Evolutionary conservation across 495 filamentous ascomycete species (phyloP).

Genomic region (Aspergillus cavernicola): DNA sequence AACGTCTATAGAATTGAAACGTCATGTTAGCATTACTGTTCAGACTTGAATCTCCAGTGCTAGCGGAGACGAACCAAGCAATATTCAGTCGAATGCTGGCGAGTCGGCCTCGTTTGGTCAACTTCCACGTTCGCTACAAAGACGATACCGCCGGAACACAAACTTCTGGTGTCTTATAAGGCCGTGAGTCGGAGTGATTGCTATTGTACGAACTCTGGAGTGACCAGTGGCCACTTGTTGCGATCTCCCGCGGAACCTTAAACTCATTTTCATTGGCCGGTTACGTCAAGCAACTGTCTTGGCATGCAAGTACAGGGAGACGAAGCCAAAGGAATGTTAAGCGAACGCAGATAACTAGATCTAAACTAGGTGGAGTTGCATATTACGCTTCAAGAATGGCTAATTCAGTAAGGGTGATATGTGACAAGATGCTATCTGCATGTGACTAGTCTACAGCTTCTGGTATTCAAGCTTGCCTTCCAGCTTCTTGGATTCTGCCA

Average conservation of each 20-base stretch:
- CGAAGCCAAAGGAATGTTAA: too few species aligned
- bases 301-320: background rate
- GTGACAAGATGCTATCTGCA: background rate
- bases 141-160: too few species aligned
- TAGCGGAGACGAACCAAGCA: too few species aligned
- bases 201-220: background rate
- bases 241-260: background rate
- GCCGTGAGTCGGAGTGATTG: too few species aligned
- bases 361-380: too few species aligned
- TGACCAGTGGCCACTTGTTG: constrained; percentile 17
- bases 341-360: too few species aligned
- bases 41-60: too few species aligned
- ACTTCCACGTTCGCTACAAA: too few species aligned
- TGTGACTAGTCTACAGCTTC: constrained; percentile 70
- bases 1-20: background rate
- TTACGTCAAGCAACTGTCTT: constrained; percentile 11
- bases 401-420: constrained; percentile 11
- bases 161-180: too few species aligned
- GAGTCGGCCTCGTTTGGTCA: too few species aligned
- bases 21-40: background rate
- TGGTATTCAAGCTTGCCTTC: constrained; percentile 98
- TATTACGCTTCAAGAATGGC: background rate
- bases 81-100: too few species aligned
- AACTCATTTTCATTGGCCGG: constrained; percentile 7
- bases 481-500: constrained; percentile 95